Evolutionary conservation across 352 stramenopile species (phyloP), one percentile per base, ranked within the genome.

Genomic region (Globisporangium polare): DNA sequence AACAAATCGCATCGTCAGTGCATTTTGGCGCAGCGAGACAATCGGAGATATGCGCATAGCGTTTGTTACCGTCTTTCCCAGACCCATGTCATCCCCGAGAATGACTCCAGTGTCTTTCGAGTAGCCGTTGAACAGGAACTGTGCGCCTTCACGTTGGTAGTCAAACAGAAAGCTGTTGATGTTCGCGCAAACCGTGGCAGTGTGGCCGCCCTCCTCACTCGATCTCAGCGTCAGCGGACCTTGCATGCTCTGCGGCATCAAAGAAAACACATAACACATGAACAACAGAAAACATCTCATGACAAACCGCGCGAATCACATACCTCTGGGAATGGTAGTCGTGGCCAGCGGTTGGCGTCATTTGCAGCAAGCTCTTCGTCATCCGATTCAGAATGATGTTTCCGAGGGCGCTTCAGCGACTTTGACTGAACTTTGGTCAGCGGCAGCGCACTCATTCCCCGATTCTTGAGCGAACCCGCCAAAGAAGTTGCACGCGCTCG

Each of bases 31-130:
- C n/a, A n/a, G n/a, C n/a, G n/a, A n/a, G n/a, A n/a, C n/a, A n/a
- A n/a, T n/a, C n/a, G n/a, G n/a, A n/a, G n/a, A n/a, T n/a, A n/a
- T n/a, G n/a, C n/a, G n/a, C n/a, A n/a, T n/a, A n/a, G n/a, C n/a
- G n/a, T n/a, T n/a, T n/a, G n/a, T n/a, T n/a, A 97, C 89, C 8
- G 94, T 97, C 67, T 98, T 97, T 7, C 90, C 90, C 0, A 98
- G 77, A 4, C 89, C 97, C 97, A 99, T 99, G 66, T 99, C 97
- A 67, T 99, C 98, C 18, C 97, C 97, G 12, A 99, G 76, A 67
- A 99, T 98, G 53, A 89, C 77, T 4, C 83, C 79, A 37, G 75
- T 80, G 63, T 74, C 66, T 17, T 66, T 65, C 12, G 58, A 37
- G 43, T 89, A 89, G 6, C 80, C 80, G 10, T 76, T 60, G 22